These are phyloP conservation scores for Podospora pseudopauciseta DNA, from an alignment of 495 filamentous ascomycete species.

Conservation along the genomic window DNA sequence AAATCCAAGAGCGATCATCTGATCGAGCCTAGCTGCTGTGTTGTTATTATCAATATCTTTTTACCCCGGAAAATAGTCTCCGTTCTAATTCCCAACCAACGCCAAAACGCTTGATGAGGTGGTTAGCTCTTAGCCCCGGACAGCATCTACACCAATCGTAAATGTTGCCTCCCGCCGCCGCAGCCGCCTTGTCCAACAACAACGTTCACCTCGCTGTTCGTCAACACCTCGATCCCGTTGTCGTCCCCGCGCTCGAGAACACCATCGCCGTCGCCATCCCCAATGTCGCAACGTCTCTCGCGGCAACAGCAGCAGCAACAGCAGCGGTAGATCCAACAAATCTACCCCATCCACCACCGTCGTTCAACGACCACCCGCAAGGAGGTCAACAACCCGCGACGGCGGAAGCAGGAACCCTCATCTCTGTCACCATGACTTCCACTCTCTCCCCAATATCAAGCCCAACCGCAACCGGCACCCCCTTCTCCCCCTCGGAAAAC, in stretches of 20 bases:
- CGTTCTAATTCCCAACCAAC: not conserved
- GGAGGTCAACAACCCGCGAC: conserved; percentile 19
- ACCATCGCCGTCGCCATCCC: conserved; percentile 11
- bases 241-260: not conserved
- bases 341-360: conserved; percentile 19
- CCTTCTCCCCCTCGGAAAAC: conserved; percentile 27
- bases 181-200: not conserved
- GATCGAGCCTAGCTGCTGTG: not conserved
- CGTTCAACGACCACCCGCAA: conserved; percentile 17
- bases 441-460: conserved; percentile 3
- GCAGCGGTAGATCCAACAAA: conserved; percentile 14
- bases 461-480: conserved; percentile 3
- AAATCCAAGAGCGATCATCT: not conserved
- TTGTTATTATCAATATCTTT: not conserved
- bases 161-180: conserved; percentile 3
- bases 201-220: not conserved
- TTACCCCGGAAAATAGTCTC: not conserved
- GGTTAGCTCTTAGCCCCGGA: not conserved
- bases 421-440: conserved; percentile 25
- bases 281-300: conserved; percentile 23
- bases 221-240: not conserved
- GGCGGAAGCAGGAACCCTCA: conserved; percentile 4
- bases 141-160: conserved; percentile 3
- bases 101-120: not conserved
- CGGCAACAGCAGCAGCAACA: conserved; percentile 20